phyloP scores from a whole-genome alignment of 1,284 basidiomycete genomes.

The Ceratobasidium sp. region DNA sequence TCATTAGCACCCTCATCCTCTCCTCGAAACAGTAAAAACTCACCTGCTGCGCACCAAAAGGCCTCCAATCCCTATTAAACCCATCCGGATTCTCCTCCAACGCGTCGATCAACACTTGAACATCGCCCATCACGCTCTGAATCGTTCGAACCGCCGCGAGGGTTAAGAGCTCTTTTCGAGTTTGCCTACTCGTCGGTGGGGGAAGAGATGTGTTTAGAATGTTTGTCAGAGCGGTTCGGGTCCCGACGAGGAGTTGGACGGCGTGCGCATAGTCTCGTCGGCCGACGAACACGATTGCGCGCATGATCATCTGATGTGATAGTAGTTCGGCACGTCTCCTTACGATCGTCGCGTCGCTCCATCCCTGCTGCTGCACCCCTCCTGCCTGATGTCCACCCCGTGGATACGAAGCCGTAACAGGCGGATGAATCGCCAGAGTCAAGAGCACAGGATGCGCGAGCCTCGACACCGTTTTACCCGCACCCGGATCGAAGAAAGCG shows the following conservation, averaged over 20 bases:
- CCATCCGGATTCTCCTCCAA: constrained; percentile 90
- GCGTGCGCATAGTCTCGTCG: constrained; percentile 89
- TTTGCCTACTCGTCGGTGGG: constrained; percentile 63
- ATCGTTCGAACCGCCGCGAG: constrained; percentile 80
- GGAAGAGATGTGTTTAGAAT: constrained; percentile 76
- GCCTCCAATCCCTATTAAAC: constrained; percentile 90
- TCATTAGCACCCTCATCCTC: constrained; percentile 42
- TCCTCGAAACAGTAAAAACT: neutral
- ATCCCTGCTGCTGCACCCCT: constrained; percentile 51
- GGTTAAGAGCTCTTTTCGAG: constrained; percentile 81
- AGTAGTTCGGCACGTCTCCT: constrained; percentile 94
- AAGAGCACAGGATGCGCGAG: constrained; percentile 90
- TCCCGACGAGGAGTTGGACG: constrained; percentile 88
- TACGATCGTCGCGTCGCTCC: constrained; percentile 87
- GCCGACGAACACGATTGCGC: constrained; percentile 89
- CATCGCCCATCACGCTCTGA: constrained; percentile 85
- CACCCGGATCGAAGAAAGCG: constrained; percentile 90
- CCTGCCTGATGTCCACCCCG: constrained; percentile 53
- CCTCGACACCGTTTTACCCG: constrained; percentile 83
- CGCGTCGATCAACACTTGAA: constrained; percentile 87
- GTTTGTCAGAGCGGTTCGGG: constrained; percentile 86
- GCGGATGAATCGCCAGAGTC: constrained; percentile 86
- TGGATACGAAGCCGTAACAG: constrained; percentile 51
- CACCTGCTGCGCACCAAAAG: constrained; percentile 75
- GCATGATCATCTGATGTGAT: constrained; percentile 94